These are phyloP conservation scores for Sindora glabra DNA, from an alignment of 306 rosid genomes.

Conservation along the genomic window DNA sequence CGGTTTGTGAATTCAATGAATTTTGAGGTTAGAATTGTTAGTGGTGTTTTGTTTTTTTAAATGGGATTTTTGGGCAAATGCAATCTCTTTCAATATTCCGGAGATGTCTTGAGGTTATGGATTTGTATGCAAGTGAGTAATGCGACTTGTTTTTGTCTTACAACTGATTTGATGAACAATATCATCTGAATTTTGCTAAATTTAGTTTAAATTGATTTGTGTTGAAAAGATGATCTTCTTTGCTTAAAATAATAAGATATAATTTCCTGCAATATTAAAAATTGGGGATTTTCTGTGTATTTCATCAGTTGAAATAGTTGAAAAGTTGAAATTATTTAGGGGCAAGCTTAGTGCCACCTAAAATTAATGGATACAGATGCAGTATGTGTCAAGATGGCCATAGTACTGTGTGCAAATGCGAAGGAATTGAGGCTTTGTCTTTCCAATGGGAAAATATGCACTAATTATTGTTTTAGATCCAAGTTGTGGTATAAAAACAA, in stretches of 20 bases:
- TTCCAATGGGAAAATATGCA: not conserved
- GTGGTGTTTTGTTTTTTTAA: not conserved
- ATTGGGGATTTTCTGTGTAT: not conserved
- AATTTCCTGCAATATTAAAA: not conserved
- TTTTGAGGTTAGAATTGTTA: no score
- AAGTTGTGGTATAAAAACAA: not conserved
- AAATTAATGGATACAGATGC: not conserved
- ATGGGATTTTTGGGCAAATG: not conserved
- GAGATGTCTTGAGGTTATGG: slow-evolving; percentile 14
- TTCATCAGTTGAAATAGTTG: not conserved
- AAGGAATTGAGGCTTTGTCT: slow-evolving; percentile 6
- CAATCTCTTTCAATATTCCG: not conserved
- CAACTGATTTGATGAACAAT: not conserved
- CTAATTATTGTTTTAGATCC: not conserved
- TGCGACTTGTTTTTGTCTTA: not conserved
- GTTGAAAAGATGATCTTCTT: not conserved
- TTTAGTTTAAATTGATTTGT: not conserved
- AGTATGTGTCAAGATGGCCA: not conserved
- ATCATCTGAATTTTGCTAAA: not conserved
- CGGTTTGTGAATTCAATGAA: no score
- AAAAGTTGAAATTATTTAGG: not conserved
- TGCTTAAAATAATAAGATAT: not conserved
- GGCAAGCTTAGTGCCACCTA: not conserved
- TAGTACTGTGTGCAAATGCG: not conserved
- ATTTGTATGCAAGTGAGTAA: slow-evolving; percentile 1